A percentile compares a stretch with the other conserved stretches of the same genome.
phyloP scores from a whole-genome alignment of 2,329 filamentous ascomycete genomes.

The Neophaeococcomyces mojaviensis region DNA sequence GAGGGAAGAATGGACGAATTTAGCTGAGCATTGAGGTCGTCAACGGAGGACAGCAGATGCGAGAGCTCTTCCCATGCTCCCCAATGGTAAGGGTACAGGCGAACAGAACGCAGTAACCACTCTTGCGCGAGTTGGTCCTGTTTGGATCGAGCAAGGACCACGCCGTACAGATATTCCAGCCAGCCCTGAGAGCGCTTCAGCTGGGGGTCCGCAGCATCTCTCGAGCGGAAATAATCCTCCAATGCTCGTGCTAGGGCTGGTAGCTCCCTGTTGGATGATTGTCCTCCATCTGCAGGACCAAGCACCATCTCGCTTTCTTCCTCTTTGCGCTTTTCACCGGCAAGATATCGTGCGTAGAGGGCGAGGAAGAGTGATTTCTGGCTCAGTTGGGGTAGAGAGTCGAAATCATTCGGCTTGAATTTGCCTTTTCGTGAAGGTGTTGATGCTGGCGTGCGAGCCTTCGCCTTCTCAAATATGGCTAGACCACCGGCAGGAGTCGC shows the following conservation, averaged over 20 bases:
- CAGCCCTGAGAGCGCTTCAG: conserved; percentile 60
- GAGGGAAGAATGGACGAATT: conserved; percentile 53
- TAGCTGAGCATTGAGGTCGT: conserved; percentile 58
- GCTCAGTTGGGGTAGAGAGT: conserved; percentile 53
- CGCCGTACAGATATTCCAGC: conserved; percentile 76
- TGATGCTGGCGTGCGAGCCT: conserved; percentile 31
- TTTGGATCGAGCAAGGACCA: conserved; percentile 82
- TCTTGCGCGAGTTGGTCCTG: conserved; percentile 78
- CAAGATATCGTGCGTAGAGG: conserved; percentile 84
- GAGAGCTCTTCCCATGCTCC: conserved; percentile 92
- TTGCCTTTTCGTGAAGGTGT: conserved; percentile 57
- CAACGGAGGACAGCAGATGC: conserved; percentile 66
- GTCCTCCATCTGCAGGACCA: conserved; percentile 81
- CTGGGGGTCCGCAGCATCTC: conserved; percentile 27
- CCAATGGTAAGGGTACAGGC: conserved; percentile 92
- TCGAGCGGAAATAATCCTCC: conserved; percentile 70
- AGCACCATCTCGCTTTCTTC: conserved; percentile 97
- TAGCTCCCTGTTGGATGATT: conserved; percentile 78
- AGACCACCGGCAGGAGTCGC: conserved; percentile 64
- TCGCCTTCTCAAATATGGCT: conserved; percentile 36
- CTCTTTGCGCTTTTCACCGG: conserved; percentile 91
- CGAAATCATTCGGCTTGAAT: conserved; percentile 31
- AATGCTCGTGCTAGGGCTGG: conserved; percentile 66
- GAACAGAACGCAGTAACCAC: conserved; percentile 81
- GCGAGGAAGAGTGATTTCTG: conserved; percentile 89